Percentiles rank a stretch among this genome's conserved stretches.
These are phyloP conservation scores for Dictyostelium intermedium DNA, from an alignment of 78 protist species.

Conservation along the genomic window DNA sequence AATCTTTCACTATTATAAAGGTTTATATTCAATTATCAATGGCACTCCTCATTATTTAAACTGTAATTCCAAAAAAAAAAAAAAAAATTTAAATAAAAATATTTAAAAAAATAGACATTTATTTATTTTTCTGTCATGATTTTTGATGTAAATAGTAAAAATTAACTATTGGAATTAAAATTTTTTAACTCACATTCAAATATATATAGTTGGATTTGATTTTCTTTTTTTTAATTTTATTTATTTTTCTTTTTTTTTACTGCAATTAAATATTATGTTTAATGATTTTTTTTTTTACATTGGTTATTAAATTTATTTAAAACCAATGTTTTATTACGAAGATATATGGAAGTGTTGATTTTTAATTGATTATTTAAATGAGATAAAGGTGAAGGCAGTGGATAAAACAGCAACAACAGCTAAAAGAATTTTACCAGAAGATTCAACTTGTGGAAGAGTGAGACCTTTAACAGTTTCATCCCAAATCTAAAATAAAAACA, in stretches of 20 bases:
- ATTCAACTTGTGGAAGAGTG: background rate
- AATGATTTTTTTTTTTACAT: background rate
- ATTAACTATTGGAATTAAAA: too few species aligned
- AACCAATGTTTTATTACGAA: background rate
- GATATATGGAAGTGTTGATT: background rate
- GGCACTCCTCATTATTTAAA: background rate
- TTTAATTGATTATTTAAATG: background rate
- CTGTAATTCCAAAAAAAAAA: background rate
- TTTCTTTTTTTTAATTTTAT: background rate
- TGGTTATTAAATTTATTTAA: background rate
- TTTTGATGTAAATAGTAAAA: too few species aligned
- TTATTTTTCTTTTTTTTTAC: background rate
- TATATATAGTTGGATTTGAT: too few species aligned
- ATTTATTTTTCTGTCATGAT: too few species aligned
- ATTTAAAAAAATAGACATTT: too few species aligned
- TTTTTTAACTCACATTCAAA: too few species aligned
- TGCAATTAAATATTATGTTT: too few species aligned
- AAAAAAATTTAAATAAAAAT: too few species aligned
- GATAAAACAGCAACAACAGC: background rate
- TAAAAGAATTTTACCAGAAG: conserved; percentile 4
- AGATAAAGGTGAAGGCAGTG: background rate
- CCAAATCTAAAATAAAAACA: conserved; percentile 28
- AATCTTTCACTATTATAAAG: too few species aligned
- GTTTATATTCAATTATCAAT: too few species aligned
- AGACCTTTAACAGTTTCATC: conserved; percentile 54